Conservation (phyloP, 2,329 filamentous ascomycete species). For the Sporothrix brunneoviolacea region DNA sequence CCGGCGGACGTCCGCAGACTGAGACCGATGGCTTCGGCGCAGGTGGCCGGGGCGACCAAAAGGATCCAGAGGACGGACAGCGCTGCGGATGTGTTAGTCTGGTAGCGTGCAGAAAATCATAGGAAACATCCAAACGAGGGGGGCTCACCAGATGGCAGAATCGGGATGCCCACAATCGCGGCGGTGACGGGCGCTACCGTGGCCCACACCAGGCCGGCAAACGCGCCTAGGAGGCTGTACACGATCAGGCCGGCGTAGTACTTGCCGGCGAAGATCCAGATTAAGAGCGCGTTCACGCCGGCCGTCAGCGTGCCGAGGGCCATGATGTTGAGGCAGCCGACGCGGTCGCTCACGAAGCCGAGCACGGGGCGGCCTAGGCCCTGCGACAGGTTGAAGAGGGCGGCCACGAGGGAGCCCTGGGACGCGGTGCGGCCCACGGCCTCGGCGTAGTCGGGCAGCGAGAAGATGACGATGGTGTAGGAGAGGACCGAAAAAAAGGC, state of each 20-base stretch:
- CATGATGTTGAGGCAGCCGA: slow-evolving; percentile 69
- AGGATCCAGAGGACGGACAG: slow-evolving; percentile 67
- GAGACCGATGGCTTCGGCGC: slow-evolving; percentile 58
- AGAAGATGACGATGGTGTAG: slow-evolving; percentile 73
- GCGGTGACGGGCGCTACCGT: slow-evolving; percentile 63
- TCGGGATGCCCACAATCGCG: slow-evolving; percentile 64
- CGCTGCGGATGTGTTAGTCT: no score
- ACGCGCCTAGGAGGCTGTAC: slow-evolving; percentile 61
- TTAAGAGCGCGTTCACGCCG: slow-evolving; percentile 58
- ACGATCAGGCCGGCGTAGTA: slow-evolving; percentile 61
- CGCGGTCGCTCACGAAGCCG: slow-evolving; percentile 62
- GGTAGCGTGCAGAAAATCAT: no score
- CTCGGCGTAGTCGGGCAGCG: slow-evolving; percentile 64
- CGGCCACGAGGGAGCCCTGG: slow-evolving; percentile 65
- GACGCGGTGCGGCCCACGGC: slow-evolving; percentile 59
- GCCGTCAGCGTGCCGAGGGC: slow-evolving; percentile 56
- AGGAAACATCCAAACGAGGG: no score
- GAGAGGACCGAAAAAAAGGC: slow-evolving; percentile 66
- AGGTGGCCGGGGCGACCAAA: slow-evolving; percentile 64
- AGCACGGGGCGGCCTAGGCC: slow-evolving; percentile 65
- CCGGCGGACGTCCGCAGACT: slow-evolving; percentile 39
- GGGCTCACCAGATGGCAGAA: no score
- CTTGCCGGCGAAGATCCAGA: slow-evolving; percentile 66
- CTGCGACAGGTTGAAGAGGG: slow-evolving; percentile 62
- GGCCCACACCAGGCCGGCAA: slow-evolving; percentile 66